Percentiles rank a stretch among this genome's conserved stretches.
phyloP scores from a whole-genome alignment of 1,139 yeast species.

The Sugiyamaella sp. region DNA sequence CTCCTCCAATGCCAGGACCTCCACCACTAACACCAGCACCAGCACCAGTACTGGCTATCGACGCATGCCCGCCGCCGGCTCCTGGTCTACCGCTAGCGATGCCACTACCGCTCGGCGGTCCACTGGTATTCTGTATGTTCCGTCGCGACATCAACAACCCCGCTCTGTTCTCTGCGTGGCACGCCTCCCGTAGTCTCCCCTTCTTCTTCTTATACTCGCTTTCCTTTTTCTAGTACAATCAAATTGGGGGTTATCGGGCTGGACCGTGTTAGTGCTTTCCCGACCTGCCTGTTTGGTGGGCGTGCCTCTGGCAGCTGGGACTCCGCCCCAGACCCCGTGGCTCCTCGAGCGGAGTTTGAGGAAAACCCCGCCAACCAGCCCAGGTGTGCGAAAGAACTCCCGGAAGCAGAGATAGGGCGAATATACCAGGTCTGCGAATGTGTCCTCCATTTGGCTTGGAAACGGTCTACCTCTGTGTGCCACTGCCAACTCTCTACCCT shows the following conservation, averaged over 20 bases:
- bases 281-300: too few species aligned
- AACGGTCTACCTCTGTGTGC: too few species aligned
- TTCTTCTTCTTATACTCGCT: background rate
- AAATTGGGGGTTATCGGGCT: background rate
- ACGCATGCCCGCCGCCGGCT: background rate
- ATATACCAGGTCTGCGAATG: too few species aligned
- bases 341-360: background rate
- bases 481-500: too few species aligned
- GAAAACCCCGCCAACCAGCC: too few species aligned
- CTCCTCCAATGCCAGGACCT: background rate
- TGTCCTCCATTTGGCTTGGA: too few species aligned
- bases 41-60: background rate
- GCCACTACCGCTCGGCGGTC: conserved; percentile 7
- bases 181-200: background rate
- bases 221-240: conserved; percentile 1
- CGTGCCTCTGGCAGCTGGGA: background rate
- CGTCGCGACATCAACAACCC: conserved; percentile 10
- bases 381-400: too few species aligned
- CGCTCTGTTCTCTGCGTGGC: too few species aligned
- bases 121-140: conserved; percentile 13
- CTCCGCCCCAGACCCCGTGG: conserved; percentile 1
- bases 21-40: background rate
- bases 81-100: background rate
- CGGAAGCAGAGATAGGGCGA: too few species aligned
- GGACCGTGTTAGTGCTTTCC: too few species aligned